Evolutionary conservation across 345 rosid genomes (phyloP).

Genomic region (Eutrema heterophyllum): DNA sequence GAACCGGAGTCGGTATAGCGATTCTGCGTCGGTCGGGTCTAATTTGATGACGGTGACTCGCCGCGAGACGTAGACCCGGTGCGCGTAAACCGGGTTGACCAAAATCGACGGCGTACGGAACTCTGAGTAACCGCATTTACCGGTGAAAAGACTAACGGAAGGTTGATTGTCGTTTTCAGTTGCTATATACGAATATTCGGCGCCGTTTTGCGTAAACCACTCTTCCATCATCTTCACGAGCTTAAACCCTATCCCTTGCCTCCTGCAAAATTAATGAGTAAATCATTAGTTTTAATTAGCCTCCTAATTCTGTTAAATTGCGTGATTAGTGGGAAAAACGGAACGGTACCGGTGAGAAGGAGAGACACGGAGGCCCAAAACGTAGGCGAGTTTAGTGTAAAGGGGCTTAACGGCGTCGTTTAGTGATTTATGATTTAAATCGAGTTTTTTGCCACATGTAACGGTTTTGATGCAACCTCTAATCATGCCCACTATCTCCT

Average conservation of each 20-base stretch:
- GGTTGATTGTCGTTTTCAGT: slow-evolving; percentile 88
- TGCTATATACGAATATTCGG: slow-evolving; percentile 85
- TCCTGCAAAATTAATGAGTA: slow-evolving; percentile 37
- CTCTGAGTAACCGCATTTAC: slow-evolving; percentile 77
- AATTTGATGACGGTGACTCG: slow-evolving; percentile 43
- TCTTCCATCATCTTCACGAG: slow-evolving; percentile 59
- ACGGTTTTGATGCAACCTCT: slow-evolving; percentile 94
- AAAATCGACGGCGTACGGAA: slow-evolving; percentile 87
- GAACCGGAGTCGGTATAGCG: slow-evolving; percentile 66
- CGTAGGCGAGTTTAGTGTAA: slow-evolving; percentile 82
- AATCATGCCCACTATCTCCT: slow-evolving; percentile 83
- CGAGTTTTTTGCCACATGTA: slow-evolving; percentile 67
- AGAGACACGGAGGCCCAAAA: slow-evolving; percentile 91
- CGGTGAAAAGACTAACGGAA: slow-evolving; percentile 75
- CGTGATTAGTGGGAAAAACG: not conserved
- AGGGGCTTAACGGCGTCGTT: slow-evolving; percentile 26
- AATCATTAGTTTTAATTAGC: not conserved
- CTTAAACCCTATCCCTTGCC: slow-evolving; percentile 82
- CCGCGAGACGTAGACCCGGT: slow-evolving; percentile 40
- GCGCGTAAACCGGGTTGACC: slow-evolving; percentile 91
- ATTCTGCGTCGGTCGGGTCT: slow-evolving; percentile 55
- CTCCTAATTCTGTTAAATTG: not conserved
- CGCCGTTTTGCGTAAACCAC: slow-evolving; percentile 85
- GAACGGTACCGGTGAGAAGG: slow-evolving; percentile 63
- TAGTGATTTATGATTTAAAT: slow-evolving; percentile 13